Base-by-base conservation (phyloP, 768 basidiomycete genomes). In the Grammothele lineata region DNA sequence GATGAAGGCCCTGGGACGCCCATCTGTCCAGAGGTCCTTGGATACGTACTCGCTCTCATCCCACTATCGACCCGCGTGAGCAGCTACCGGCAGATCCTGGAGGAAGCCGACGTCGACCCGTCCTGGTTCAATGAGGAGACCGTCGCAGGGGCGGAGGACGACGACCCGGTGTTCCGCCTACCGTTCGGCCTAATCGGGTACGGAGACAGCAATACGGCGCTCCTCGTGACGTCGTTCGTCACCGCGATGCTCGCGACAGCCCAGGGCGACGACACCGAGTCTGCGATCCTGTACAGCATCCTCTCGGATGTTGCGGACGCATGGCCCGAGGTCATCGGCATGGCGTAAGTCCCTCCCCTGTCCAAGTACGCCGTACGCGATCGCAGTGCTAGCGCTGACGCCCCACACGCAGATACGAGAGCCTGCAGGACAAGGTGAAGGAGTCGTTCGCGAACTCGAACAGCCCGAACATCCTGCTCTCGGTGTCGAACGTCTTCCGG, bases 251-350 rank as follows among this genome's bases (percentile, higher is more conserved):
- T 93, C 12, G 70, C 70, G 36, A 85, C 79, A 6, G 83, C 87
- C 1, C 83, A 89, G 58, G 82, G 85, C 3, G 87, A 91, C 52
- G 87, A 90, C 54, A 71, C 74, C 1, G 93, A 96, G 66, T 84
- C 83, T 2, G 80, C 90, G 61, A 83, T 93, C 33, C 64, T 94
- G 37, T 93, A 86, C 63, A 74, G 74, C 38, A 62, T 95, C 25
- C 72, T 96, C 24, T 78, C 87, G 24, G 84, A 91, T 35, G 75
- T 91, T 12, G 77, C 81, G 14, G 66, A 67, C 6, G 65, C 70
- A 8, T 85, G 80, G 63, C 91, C 91, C 1, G 87, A 92, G 17
- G 74, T 83, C 18, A 70, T 91, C 19, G 69, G 80, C 2, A 73
- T 89, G 61, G 75, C 78, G 90, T 92, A 70, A 50, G 90, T 78